Evolutionary conservation across 202 grass and related monocot species (phyloP).

Genomic region (Zoysia matrella): DNA sequence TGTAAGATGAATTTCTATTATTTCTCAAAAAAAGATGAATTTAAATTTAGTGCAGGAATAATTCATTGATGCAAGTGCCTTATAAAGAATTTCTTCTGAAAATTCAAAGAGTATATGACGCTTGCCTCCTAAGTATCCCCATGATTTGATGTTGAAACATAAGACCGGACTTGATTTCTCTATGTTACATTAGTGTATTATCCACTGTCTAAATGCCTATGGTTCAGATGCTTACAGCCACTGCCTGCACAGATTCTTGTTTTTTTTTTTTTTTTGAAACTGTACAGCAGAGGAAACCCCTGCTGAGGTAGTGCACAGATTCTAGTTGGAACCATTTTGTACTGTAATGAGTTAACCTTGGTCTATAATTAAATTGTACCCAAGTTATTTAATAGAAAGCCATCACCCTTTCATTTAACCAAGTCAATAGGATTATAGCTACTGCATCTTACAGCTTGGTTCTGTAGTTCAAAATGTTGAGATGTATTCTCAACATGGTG

Average conservation of each 20-base stretch:
- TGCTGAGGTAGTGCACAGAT: neutral
- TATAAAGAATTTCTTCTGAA: neutral
- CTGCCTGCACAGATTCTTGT: neutral
- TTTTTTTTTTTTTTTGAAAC: no score
- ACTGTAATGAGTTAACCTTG: slow-evolving; percentile 21
- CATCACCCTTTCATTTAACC: slow-evolving; percentile 12
- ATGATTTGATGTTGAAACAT: slow-evolving; percentile 1
- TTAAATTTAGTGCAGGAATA: neutral
- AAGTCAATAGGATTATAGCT: neutral
- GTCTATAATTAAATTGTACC: neutral
- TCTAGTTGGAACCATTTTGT: slow-evolving; percentile 25
- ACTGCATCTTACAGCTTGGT: slow-evolving; percentile 18
- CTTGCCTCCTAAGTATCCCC: neutral
- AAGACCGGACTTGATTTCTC: neutral
- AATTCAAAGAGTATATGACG: slow-evolving; percentile 16
- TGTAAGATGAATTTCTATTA: slow-evolving; percentile 2
- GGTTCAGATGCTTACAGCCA: slow-evolving; percentile 23
- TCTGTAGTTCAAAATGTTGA: neutral
- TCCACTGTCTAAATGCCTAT: slow-evolving; percentile 17
- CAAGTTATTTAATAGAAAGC: slow-evolving; percentile 20
- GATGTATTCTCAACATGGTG: slow-evolving; percentile 12
- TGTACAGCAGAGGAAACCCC: no score
- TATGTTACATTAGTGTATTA: slow-evolving; percentile 9
- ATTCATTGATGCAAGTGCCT: slow-evolving; percentile 5
- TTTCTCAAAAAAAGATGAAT: no score